Percentiles rank a stretch among this genome's conserved stretches.
Conservation (phyloP, 495 filamentous ascomycete species). For the Penicillium parvum region DNA sequence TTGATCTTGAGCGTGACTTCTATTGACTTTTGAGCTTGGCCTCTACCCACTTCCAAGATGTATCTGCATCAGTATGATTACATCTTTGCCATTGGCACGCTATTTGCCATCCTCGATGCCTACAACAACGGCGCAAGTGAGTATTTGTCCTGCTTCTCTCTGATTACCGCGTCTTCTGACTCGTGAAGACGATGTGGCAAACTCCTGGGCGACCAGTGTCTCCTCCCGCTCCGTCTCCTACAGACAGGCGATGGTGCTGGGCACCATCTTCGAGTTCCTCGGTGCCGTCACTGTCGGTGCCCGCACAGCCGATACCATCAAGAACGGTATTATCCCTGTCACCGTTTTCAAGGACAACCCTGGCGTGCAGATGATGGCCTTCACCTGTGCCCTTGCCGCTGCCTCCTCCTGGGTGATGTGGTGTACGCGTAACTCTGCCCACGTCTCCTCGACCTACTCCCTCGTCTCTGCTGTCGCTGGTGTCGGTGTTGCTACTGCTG, state of each 20-base stretch:
- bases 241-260: slow-evolving; percentile 63
- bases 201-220: slow-evolving; percentile 68
- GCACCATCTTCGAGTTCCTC: slow-evolving; percentile 58
- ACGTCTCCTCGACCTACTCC: slow-evolving; percentile 63
- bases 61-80: slow-evolving; percentile 59
- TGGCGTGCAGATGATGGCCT: slow-evolving; percentile 58
- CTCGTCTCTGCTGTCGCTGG: slow-evolving; percentile 59
- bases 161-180: background rate
- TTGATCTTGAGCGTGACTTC: too few species aligned
- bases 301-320: slow-evolving; percentile 57
- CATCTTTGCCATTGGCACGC: slow-evolving; percentile 69
- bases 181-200: slow-evolving; percentile 64
- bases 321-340: slow-evolving; percentile 52
- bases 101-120: slow-evolving; percentile 72
- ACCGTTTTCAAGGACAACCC: slow-evolving; percentile 47
- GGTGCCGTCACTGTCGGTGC: slow-evolving; percentile 58
- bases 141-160: slow-evolving; percentile 15
- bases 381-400: slow-evolving; percentile 52
- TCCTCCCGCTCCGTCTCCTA: slow-evolving; percentile 65
- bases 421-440: slow-evolving; percentile 56
- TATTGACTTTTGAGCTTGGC: background rate
- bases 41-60: slow-evolving; percentile 34
- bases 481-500: slow-evolving; percentile 57
- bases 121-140: slow-evolving; percentile 66
- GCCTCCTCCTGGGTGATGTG: slow-evolving; percentile 57